These are phyloP conservation scores for Paecilomyces sp. DNA, from an alignment of 2,329 filamentous ascomycete genomes.

Conservation along the genomic window DNA sequence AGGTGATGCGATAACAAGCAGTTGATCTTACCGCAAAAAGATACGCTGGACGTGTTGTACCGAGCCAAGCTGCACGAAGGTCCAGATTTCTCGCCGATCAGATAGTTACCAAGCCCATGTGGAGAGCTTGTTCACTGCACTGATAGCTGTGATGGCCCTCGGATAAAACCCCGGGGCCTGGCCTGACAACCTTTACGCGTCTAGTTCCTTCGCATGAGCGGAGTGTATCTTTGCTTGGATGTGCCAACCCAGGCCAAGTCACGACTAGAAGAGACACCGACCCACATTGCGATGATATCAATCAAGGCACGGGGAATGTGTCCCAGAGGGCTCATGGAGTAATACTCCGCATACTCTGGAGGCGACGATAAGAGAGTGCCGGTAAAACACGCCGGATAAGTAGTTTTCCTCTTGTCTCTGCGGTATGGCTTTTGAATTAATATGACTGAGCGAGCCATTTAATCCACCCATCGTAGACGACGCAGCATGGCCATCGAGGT, in stretches of 20 bases:
- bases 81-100: neutral
- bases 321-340: neutral
- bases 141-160: conserved; percentile 13
- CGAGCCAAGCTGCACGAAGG: neutral
- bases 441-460: neutral
- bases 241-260: too few relatives aligned
- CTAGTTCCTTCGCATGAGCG: neutral
- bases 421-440: neutral
- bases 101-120: neutral
- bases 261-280: neutral
- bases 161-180: conserved; percentile 20
- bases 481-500: neutral
- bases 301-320: neutral
- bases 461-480: neutral
- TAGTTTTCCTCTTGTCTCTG: neutral
- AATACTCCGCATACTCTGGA: neutral
- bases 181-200: conserved; percentile 9
- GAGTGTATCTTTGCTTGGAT: neutral
- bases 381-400: neutral
- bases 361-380: neutral
- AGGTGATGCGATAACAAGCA: neutral
- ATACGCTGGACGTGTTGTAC: too few relatives aligned
- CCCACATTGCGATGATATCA: neutral
- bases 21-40: neutral
- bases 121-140: conserved; percentile 5